phyloP scores from a whole-genome alignment of 495 filamentous ascomycete genomes.

The Pyrenula aspistea region DNA sequence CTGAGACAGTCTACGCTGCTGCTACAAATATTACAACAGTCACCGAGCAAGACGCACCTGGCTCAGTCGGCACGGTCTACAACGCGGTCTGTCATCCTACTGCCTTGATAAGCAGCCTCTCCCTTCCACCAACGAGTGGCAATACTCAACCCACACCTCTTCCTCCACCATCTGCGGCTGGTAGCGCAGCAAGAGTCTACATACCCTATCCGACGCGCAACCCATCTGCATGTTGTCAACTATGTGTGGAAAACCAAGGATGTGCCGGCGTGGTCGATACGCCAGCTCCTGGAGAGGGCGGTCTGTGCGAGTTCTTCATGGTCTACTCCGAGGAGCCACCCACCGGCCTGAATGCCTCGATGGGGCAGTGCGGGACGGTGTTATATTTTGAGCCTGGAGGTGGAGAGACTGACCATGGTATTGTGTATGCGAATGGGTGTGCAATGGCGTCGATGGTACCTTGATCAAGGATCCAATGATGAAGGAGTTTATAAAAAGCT shows the following conservation, averaged over 20 bases:
- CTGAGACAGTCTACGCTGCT: neutral
- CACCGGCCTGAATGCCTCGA: neutral
- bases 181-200: neutral
- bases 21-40: neutral
- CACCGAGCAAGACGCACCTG: neutral
- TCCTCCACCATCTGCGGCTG: too few species aligned
- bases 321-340: neutral
- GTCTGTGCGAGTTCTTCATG: neutral
- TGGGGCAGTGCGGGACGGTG: neutral
- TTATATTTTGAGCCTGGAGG: neutral
- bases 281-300: neutral
- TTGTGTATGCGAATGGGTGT: neutral
- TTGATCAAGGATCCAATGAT: neutral
- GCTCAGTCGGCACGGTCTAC: neutral
- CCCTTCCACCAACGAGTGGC: neutral
- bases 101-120: neutral
- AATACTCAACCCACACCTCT: neutral
- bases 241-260: neutral
- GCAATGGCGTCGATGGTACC: neutral
- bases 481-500: too few species aligned
- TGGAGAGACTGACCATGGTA: neutral
- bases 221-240: neutral
- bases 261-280: neutral
- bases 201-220: neutral
- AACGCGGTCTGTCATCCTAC: neutral